A percentile compares a stretch with the other conserved stretches of the same genome.
phyloP scores from a whole-genome alignment of 257 asterid genomes.

The Voacanga thouarsii region DNA sequence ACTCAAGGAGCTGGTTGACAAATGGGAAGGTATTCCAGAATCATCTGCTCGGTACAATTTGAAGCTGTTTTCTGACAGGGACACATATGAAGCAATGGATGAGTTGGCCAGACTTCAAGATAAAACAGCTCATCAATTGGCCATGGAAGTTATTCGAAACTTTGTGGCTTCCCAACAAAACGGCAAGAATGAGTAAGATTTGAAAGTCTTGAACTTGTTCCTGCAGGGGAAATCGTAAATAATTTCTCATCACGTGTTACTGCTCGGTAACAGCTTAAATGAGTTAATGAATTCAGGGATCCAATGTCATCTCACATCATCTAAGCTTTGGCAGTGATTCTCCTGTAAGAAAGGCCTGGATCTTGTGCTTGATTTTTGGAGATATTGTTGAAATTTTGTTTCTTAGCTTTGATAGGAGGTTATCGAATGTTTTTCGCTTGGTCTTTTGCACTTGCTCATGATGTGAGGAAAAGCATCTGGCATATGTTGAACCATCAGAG shows the following conservation, averaged over 20 bases:
- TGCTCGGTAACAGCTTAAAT: slow-evolving; percentile 31
- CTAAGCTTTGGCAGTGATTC: slow-evolving; percentile 18
- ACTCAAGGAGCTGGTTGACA: slow-evolving; percentile 67
- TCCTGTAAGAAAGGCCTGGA: slow-evolving; percentile 1
- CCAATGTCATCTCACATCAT: slow-evolving; percentile 14
- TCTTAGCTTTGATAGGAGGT: not conserved
- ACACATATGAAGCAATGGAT: slow-evolving; percentile 29
- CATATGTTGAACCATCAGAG: not conserved
- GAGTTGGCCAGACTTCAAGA: slow-evolving; percentile 33
- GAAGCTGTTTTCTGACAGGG: slow-evolving; percentile 54
- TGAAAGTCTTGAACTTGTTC: not conserved
- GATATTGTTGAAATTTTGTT: not conserved
- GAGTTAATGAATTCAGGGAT: slow-evolving; percentile 16
- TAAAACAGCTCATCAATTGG: slow-evolving; percentile 79
- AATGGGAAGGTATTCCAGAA: slow-evolving; percentile 75
- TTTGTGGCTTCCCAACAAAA: slow-evolving; percentile 69
- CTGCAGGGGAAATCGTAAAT: not conserved
- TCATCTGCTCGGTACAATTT: slow-evolving; percentile 55
- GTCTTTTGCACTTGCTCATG: not conserved
- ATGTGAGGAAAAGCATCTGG: not conserved
- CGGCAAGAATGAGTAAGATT: slow-evolving; percentile 38
- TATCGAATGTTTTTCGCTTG: not conserved
- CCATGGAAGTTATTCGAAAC: slow-evolving; percentile 76
- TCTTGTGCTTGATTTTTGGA: not conserved
- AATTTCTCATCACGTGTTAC: slow-evolving; percentile 25